A percentile compares a stretch with the other conserved stretches of the same genome.
These are phyloP conservation scores for Oxyria digyna DNA, from an alignment of 148 eudicot genomes.

Conservation along the genomic window DNA sequence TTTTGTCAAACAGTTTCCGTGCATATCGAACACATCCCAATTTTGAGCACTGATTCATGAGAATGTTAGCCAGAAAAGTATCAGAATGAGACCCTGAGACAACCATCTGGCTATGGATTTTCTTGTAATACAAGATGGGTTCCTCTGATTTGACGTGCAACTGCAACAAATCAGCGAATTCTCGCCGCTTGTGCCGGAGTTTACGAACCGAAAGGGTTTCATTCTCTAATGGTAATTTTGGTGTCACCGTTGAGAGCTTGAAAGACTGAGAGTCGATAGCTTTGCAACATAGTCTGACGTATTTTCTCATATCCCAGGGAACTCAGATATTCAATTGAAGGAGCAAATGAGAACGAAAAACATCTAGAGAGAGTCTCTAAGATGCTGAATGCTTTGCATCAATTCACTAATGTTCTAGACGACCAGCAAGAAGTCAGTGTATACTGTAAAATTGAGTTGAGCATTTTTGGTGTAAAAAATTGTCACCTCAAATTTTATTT, in stretches of 20 bases:
- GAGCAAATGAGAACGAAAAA: not conserved
- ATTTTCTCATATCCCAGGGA: conserved; percentile 18
- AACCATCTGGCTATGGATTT: conserved; percentile 32
- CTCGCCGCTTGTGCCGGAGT: conserved; percentile 18
- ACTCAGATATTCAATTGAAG: not conserved
- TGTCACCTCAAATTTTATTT: too few relatives aligned
- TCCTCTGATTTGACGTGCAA: conserved; percentile 11
- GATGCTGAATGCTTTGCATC: not conserved
- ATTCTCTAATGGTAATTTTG: conserved; percentile 7
- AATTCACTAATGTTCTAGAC: not conserved
- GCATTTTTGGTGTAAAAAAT: too few relatives aligned
- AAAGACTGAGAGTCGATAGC: conserved; percentile 10
- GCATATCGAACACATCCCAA: conserved; percentile 25
- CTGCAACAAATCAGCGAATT: conserved; percentile 35
- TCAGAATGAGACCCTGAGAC: conserved; percentile 37
- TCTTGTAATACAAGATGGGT: conserved; percentile 23
- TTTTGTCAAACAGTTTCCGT: conserved; percentile 38
- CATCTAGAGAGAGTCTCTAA: not conserved
- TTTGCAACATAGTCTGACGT: conserved; percentile 12
- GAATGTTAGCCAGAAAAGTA: conserved; percentile 36
- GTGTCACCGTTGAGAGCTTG: conserved; percentile 12
- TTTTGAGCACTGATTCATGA: conserved; percentile 30
- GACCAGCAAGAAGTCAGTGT: too few relatives aligned
- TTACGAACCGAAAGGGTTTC: conserved; percentile 13
- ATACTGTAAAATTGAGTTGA: too few relatives aligned